Evolutionary conservation across 1,284 basidiomycete species (phyloP).

Genomic region (Papiliotrema laurentii): DNA sequence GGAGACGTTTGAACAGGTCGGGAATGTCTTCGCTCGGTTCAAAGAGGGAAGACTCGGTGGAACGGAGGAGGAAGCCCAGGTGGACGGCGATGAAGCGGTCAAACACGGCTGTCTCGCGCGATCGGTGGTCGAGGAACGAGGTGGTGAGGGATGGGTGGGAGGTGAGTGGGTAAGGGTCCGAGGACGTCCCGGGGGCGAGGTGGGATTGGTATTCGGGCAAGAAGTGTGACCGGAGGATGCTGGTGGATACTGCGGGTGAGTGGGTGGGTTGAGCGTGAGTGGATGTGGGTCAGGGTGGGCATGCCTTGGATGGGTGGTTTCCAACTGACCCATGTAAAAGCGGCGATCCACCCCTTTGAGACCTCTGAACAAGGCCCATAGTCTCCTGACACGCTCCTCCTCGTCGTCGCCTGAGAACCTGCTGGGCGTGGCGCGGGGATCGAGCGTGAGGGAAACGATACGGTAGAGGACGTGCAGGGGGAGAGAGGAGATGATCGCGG

Average conservation of each 20-base stretch:
- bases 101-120: conserved; percentile 36
- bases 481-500: conserved; percentile 15
- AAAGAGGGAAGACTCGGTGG: conserved; percentile 28
- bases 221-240: conserved; percentile 26
- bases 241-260: conserved; percentile 4
- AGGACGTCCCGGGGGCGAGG: conserved; percentile 18
- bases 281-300: not conserved
- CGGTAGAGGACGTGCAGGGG: conserved; percentile 32
- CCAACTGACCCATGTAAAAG: conserved; percentile 38
- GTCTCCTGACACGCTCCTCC: conserved; percentile 30
- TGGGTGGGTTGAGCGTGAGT: not conserved
- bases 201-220: conserved; percentile 18
- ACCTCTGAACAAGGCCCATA: conserved; percentile 27
- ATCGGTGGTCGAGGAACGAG: conserved; percentile 28
- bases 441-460: conserved; percentile 31
- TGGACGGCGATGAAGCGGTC: conserved; percentile 42
- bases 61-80: conserved; percentile 33
- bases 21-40: conserved; percentile 30
- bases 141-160: not conserved
- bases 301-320: not conserved
- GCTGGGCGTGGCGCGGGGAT: conserved; percentile 30
- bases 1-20: conserved; percentile 30
- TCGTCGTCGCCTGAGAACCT: conserved; percentile 24
- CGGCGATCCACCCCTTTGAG: conserved; percentile 31
- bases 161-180: conserved; percentile 29